phyloP scores from a whole-genome alignment of 2,329 filamentous ascomycete genomes.

The Stachybotrys elegans region DNA sequence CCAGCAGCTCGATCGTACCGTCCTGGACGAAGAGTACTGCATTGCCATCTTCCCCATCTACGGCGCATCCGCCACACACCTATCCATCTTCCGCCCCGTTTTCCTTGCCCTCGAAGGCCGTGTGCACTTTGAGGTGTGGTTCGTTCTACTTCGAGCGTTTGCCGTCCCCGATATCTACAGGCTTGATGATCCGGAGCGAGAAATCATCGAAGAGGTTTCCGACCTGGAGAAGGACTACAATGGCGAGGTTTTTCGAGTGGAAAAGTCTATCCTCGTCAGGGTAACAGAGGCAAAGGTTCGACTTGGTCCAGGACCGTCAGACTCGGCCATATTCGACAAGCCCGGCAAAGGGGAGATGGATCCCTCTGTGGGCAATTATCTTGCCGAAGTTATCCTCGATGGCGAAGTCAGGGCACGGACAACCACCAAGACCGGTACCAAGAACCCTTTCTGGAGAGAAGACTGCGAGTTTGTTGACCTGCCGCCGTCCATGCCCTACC shows the following conservation, averaged over 20 bases:
- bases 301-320: conserved; percentile 16
- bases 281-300: conserved; percentile 58
- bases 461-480: conserved; percentile 74
- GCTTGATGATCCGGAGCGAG: conserved; percentile 38
- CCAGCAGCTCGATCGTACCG: conserved; percentile 83
- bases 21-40: conserved; percentile 88
- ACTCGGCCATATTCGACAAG: conserved; percentile 8
- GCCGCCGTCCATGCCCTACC: conserved; percentile 61
- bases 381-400: conserved; percentile 75
- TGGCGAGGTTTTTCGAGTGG: conserved; percentile 54
- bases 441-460: conserved; percentile 77
- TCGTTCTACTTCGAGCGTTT: conserved; percentile 84
- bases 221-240: conserved; percentile 33
- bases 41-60: conserved; percentile 96
- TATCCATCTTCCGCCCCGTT: conserved; percentile 78
- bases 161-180: conserved; percentile 88
- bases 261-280: conserved; percentile 54
- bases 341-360: conserved; percentile 28
- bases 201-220: conserved; percentile 36
- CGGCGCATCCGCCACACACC: conserved; percentile 64
- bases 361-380: conserved; percentile 59
- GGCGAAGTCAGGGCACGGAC: conserved; percentile 75
- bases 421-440: conserved; percentile 63
- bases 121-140: conserved; percentile 96
- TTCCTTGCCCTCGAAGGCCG: conserved; percentile 84